A percentile compares a stretch with the other conserved stretches of the same genome.
phyloP scores from a whole-genome alignment of 140 eudicot species.

The Bidens hawaiensis region DNA sequence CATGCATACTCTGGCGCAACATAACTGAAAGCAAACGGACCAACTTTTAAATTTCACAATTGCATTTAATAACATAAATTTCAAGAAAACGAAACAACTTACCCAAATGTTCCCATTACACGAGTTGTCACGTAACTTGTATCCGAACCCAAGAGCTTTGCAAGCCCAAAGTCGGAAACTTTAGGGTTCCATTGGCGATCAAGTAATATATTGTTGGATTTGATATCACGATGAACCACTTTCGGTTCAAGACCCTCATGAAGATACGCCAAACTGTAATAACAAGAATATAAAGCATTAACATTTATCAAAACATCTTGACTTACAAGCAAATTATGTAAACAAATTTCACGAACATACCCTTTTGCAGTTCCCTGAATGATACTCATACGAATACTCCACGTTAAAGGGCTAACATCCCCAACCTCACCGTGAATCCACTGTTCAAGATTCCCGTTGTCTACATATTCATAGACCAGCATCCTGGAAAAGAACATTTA shows the following conservation, averaged over 20 bases:
- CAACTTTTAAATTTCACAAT: conserved; percentile 12
- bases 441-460: conserved; percentile 90
- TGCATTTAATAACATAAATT: not conserved
- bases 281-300: conserved; percentile 9
- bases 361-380: conserved; percentile 90
- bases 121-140: conserved; percentile 87
- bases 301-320: not conserved
- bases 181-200: conserved; percentile 89
- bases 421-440: conserved; percentile 98
- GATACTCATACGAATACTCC: conserved; percentile 82
- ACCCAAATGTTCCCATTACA: conserved; percentile 99
- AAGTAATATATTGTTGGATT: conserved; percentile 74
- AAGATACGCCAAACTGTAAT: conserved; percentile 81
- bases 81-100: too few species aligned
- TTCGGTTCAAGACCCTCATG: conserved; percentile 98
- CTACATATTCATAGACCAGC: conserved; percentile 92
- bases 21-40: conserved; percentile 46
- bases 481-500: conserved; percentile 42
- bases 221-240: conserved; percentile 91
- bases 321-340: not conserved
- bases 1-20: conserved; percentile 99
- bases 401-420: conserved; percentile 79
- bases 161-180: conserved; percentile 94
- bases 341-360: conserved; percentile 30
- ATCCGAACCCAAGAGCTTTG: conserved; percentile 86